These are phyloP conservation scores for Paraconiothyrium brasiliense DNA, from an alignment of 2,329 filamentous ascomycete genomes.

Conservation along the genomic window DNA sequence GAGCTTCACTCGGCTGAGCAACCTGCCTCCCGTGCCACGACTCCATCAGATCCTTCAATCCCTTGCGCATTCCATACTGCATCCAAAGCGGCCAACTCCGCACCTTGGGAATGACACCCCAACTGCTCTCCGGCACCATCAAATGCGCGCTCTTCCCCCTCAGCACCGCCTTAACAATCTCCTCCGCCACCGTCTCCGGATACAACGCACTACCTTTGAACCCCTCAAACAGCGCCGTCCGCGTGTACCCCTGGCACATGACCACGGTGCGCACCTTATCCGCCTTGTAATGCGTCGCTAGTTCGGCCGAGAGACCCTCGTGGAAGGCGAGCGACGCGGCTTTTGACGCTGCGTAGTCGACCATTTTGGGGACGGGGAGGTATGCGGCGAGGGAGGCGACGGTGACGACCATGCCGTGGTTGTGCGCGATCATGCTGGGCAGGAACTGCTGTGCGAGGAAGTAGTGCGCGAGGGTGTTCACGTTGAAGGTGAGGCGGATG, in stretches of 20 bases:
- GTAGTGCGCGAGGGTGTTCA: slow-evolving; percentile 75
- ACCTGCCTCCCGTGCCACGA: slow-evolving; percentile 51
- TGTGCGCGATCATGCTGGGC: slow-evolving; percentile 67
- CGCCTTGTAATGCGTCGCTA: slow-evolving; percentile 66
- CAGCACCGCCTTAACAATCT: slow-evolving; percentile 68
- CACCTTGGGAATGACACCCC: slow-evolving; percentile 46
- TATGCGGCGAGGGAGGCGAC: slow-evolving; percentile 72
- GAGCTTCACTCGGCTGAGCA: slow-evolving; percentile 44
- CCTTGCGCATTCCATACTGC: slow-evolving; percentile 62
- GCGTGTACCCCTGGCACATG: slow-evolving; percentile 71
- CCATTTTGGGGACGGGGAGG: slow-evolving; percentile 68
- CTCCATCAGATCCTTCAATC: slow-evolving; percentile 45
- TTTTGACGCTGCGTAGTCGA: slow-evolving; percentile 74
- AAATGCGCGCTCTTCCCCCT: slow-evolving; percentile 67
- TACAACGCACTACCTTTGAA: slow-evolving; percentile 64
- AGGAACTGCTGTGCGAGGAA: slow-evolving; percentile 74
- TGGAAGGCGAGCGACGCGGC: slow-evolving; percentile 73
- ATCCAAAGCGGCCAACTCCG: slow-evolving; percentile 71
- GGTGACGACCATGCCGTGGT: slow-evolving; percentile 79
- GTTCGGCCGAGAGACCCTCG: slow-evolving; percentile 62
- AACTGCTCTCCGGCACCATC: slow-evolving; percentile 59
- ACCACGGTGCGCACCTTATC: slow-evolving; percentile 72
- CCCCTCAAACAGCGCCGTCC: slow-evolving; percentile 68
- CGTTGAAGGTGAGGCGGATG: slow-evolving; percentile 73
- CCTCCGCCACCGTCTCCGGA: slow-evolving; percentile 71